Base-by-base conservation (phyloP, 805 yeast species). In the Candida verbasci region DNA sequence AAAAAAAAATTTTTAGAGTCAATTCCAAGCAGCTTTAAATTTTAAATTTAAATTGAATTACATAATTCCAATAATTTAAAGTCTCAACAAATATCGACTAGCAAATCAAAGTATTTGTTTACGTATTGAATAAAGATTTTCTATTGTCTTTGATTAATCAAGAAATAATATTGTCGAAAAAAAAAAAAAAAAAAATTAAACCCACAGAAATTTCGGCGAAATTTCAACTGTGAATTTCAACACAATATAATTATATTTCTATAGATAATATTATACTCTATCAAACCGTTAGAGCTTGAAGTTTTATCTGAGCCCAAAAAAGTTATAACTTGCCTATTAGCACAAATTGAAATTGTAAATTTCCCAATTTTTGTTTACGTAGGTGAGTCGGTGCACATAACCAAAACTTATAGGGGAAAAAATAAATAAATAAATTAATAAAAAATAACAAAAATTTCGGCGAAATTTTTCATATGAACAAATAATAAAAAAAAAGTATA, bases 181-280 rank as follows among this genome's bases (percentile, higher is more conserved):
- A 20, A 20, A 20, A 20, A 20, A 20, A 20, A 20, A 20, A 20
- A 20, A 20, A 20, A 20, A 24, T 11, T 7, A 24, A 24, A 10
- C 24, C 12, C 28, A 31, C 34, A 31, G 34, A 31, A 17, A 15
- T 31, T 24, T 31, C 34, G 34, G 28, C 34, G 34, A 31, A 31
- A 21, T 23, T 21, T 9, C 4, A 25, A 25, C 4, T 7, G 8
- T 3, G 9, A 12, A 31, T 22, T 9, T 22, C 11, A 16, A 11
- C 15, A 3, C 5, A 31, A 23, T 21, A 3, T 3, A 9, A 3
- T 14, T 12, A 21, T 21, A 21, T 21, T 14, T 21, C 3, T 21
- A 17, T 31, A 31, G 10, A 17, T 12, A 12, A 31, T 31, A 23
- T 31, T 22, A 17, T 21, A 23, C 11, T 31, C 34, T 11, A 11